Base-by-base conservation (phyloP, 2,329 filamentous ascomycete genomes). In the Lasiodiplodia sp. region DNA sequence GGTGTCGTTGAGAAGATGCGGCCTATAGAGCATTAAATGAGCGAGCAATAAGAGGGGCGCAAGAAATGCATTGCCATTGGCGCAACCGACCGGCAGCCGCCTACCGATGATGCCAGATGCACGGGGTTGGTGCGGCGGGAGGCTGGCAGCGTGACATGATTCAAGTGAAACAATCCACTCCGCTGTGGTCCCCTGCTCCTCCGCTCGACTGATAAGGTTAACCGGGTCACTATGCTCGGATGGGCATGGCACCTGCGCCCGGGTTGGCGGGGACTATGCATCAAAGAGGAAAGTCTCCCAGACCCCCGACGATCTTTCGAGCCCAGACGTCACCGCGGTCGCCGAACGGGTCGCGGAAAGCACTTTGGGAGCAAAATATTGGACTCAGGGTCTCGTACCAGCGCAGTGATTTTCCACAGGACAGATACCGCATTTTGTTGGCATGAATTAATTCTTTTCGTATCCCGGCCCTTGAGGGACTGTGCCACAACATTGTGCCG, bases 141-240 rank as follows among this genome's bases (percentile, higher is more conserved):
- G 60, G 60, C 60, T 64, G 60, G 58, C 23, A 7, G 44, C 25
- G 60, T 37, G 58, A 64, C 60, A 64, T 53, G 60, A 64, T 64
- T 64, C 60, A 64, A 11, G 60, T 40, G 60, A 53, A 52, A 64
- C 60, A 37, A 64, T 21, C 60, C 60, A 52, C 60, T 38, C 44
- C 60, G 58, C 58, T 51, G 40, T 7, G 5, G 16, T n/a, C 58
- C 58, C 58, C 58, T 51, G 60, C 60, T 64, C 60, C 60, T 64
- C 60, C 60, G 52, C 60, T 25, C 44, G 38, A 40, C 60, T 64
- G 60, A 52, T 64, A 64, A 64, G 47, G 60, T 64, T 64, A 52
- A 64, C 60, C 28, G 60, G 25, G 47, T n/a, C 51, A 37, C 60
- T 51, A 64, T 64, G 37, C 60, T 51, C 6, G n/a, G n/a, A 52